Percentiles rank a stretch among this genome's conserved stretches.
Conservation (phyloP, 2,329 filamentous ascomycete species). For the Tolypocladium guangdongense region DNA sequence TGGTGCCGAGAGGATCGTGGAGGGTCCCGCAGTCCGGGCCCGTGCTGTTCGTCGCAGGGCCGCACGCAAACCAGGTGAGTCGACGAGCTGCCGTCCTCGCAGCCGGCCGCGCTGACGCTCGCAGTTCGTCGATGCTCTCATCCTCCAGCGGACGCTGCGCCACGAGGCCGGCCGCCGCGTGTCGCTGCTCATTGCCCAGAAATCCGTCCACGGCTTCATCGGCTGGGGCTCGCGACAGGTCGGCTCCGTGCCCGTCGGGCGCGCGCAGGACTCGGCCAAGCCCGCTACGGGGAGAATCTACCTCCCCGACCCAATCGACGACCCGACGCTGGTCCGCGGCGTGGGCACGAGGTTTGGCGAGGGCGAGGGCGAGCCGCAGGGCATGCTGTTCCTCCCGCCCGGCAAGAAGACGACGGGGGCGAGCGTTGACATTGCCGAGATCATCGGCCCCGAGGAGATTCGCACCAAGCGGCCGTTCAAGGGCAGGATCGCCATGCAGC, state of each 20-base stretch:
- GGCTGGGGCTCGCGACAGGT: slow-evolving; percentile 76
- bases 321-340: slow-evolving; percentile 71
- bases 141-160: slow-evolving; percentile 83
- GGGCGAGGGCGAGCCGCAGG: slow-evolving; percentile 60
- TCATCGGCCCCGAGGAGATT: slow-evolving; percentile 70
- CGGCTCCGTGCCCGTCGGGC: slow-evolving; percentile 84
- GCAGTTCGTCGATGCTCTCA: slow-evolving; percentile 89
- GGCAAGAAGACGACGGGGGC: slow-evolving; percentile 66
- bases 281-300: slow-evolving; percentile 72
- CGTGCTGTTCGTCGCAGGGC: slow-evolving; percentile 89
- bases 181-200: slow-evolving; percentile 87
- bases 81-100: no score
- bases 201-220: slow-evolving; percentile 90
- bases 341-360: slow-evolving; percentile 74
- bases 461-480: slow-evolving; percentile 82
- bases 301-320: slow-evolving; percentile 74
- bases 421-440: slow-evolving; percentile 74
- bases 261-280: slow-evolving; percentile 82
- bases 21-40: slow-evolving; percentile 82
- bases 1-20: slow-evolving; percentile 91
- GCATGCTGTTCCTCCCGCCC: slow-evolving; percentile 77
- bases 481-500: slow-evolving; percentile 60
- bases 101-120: neutral
- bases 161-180: slow-evolving; percentile 81
- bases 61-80: slow-evolving; percentile 85